Base-by-base conservation (phyloP, 2,329 filamentous ascomycete species). In the Ceratocystis ficicola region DNA sequence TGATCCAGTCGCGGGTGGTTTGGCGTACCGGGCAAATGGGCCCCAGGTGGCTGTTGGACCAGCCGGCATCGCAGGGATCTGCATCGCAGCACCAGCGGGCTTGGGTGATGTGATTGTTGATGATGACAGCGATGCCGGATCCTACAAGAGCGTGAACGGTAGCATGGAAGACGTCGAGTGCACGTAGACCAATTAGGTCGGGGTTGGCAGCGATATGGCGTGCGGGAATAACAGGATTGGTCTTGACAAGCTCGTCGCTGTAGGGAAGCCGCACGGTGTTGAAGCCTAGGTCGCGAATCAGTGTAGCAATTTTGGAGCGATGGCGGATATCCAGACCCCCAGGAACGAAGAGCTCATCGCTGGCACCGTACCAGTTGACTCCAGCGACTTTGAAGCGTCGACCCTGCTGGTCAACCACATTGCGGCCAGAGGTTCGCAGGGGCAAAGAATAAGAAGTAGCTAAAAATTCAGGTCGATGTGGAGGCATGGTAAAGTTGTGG, bases 351-450 rank as follows among this genome's bases (percentile, higher is more conserved):
- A 83, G 77, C 75, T 86, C 81, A 71, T 88, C 86, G 71, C 83
- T 86, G 2, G 81, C 85, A 44, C 86, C 86, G 72, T 88, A 88
- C 86, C 86, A 88, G 74, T 88, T 88, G 71, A 87, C 77, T 22
- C 82, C 85, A 20, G 82, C 75, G 6, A 89, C 77, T 75, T 85
- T 86, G 74, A 85, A 83, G 36, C 83, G 79, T 36, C 78, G 77
- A 48, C 80, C 82, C 1, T 75, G 71, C 7, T 77, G 74, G 74
- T 88, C 85, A 64, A 87, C 78, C 32, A 88, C 78, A 69, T 86
- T 72, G 55, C 85, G 80, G 5, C 86, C 85, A 32, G 74, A 73
- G 1, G 86, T 84, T 63, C 78, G 79, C 52, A 88, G 75, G 17
- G 85, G 85, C 55, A 86, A 77, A 59, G 74, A 72, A 73, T 82